These are phyloP conservation scores for Trametes pubescens DNA, from an alignment of 1,284 basidiomycete species.

Conservation along the genomic window DNA sequence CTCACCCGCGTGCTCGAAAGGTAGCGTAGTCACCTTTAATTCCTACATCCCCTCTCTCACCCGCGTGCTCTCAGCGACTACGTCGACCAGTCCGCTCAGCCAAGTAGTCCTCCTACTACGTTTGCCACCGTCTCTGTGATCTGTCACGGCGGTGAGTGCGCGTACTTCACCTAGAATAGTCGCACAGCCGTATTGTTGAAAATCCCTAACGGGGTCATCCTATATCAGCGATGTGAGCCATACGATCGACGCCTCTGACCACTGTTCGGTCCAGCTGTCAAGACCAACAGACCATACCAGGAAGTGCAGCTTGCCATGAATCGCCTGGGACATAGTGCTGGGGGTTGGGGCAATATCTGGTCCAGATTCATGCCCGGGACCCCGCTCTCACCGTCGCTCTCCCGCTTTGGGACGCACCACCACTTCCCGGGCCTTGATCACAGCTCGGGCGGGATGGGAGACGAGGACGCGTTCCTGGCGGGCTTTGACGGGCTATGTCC, in stretches of 20 bases:
- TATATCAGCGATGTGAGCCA: conserved; percentile 93
- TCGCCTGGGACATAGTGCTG: conserved; percentile 69
- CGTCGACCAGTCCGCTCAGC: conserved; percentile 46
- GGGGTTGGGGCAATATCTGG: conserved; percentile 75
- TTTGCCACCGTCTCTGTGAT: conserved; percentile 79
- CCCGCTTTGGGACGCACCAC: conserved; percentile 17
- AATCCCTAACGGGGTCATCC: conserved; percentile 83
- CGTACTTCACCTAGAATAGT: conserved; percentile 89
- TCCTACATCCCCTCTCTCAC: no score
- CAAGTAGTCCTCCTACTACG: conserved; percentile 73
- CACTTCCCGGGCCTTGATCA: conserved; percentile 20
- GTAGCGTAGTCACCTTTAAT: no score
- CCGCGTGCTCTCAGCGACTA: conserved; percentile 42
- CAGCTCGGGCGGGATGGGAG: conserved; percentile 12
- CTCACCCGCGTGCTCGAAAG: no score
- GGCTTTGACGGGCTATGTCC: neutral
- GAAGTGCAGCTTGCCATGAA: conserved; percentile 66
- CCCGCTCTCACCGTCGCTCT: conserved; percentile 13
- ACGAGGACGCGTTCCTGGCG: conserved; percentile 7
- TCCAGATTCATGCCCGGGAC: conserved; percentile 49
- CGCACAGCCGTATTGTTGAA: conserved; percentile 90
- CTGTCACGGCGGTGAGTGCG: conserved; percentile 71
- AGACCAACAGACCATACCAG: conserved; percentile 2
- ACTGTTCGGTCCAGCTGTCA: conserved; percentile 54
- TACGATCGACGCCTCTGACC: conserved; percentile 87